Evolutionary conservation across 2,329 filamentous ascomycete genomes (phyloP).

Genomic region (Exophiala aquamarina): DNA sequence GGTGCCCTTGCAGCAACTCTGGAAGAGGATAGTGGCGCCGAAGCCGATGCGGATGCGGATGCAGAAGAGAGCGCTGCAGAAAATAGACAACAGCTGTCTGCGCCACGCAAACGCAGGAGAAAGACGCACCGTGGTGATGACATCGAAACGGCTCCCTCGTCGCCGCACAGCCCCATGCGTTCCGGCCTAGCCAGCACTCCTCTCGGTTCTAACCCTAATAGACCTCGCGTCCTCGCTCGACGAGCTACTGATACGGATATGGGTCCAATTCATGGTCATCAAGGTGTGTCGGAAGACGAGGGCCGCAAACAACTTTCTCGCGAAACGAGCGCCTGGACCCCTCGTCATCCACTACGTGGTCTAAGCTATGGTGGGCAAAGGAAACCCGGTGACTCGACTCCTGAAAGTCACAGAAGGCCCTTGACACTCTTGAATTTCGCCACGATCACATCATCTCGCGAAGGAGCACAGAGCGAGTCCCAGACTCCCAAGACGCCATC

Average conservation of each 20-base stretch:
- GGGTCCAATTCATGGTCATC: constrained; percentile 54
- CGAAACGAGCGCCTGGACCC: constrained; percentile 55
- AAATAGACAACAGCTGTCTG: constrained; percentile 47
- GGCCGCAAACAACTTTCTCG: constrained; percentile 62
- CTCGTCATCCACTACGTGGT: constrained; percentile 59
- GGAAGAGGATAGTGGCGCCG: constrained; percentile 63
- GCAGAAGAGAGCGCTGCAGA: constrained; percentile 87
- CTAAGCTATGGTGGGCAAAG: constrained; percentile 52
- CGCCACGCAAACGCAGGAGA: constrained; percentile 63
- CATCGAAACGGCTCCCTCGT: constrained; percentile 66
- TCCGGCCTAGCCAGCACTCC: constrained; percentile 35
- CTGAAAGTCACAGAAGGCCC: constrained; percentile 57
- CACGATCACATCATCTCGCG: constrained; percentile 63
- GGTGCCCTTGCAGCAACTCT: constrained; percentile 55
- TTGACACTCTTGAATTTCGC: constrained; percentile 61
- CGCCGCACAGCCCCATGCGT: constrained; percentile 51
- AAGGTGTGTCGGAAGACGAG: constrained; percentile 73
- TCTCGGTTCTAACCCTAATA: constrained; percentile 46
- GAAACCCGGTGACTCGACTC: constrained; percentile 53
- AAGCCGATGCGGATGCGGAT: constrained; percentile 62
- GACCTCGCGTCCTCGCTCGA: constrained; percentile 55
- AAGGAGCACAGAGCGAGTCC: constrained; percentile 27
- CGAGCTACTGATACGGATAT: constrained; percentile 65
- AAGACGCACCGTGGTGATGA: constrained; percentile 59
- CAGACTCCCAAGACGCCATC: constrained; percentile 26